These are phyloP conservation scores for Phylloporus sp. DNA, from an alignment of 768 basidiomycete genomes.

Conservation along the genomic window DNA sequence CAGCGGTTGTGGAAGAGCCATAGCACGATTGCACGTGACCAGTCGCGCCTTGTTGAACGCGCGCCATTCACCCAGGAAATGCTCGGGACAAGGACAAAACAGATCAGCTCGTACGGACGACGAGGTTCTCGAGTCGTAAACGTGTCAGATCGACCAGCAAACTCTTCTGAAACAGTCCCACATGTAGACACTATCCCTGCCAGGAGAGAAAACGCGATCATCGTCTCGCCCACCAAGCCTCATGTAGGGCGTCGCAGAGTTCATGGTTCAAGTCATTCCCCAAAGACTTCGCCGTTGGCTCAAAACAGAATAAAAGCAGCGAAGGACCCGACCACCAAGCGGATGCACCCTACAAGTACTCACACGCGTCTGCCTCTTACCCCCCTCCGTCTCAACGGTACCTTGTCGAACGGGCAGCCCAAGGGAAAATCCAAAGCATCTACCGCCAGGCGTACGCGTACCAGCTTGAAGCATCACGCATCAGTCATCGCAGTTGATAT, in stretches of 20 bases:
- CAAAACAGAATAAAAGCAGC: slow-evolving; percentile 22
- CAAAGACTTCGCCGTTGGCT: slow-evolving; percentile 18
- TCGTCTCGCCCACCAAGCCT: slow-evolving; percentile 21
- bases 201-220: slow-evolving; percentile 22
- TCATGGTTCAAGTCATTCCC: slow-evolving; percentile 14
- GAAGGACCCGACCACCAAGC: slow-evolving; percentile 12
- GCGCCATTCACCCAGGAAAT: slow-evolving; percentile 29
- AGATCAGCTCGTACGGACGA: slow-evolving; percentile 61
- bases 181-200: slow-evolving; percentile 31
- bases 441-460: slow-evolving; percentile 11
- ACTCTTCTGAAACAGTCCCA: slow-evolving; percentile 33
- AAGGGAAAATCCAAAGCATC: slow-evolving; percentile 22
- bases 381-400: slow-evolving; percentile 34
- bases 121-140: slow-evolving; percentile 58
- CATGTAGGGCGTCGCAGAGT: slow-evolving; percentile 9
- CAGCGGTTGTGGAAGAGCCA: slow-evolving; percentile 76
- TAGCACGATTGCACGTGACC: slow-evolving; percentile 24
- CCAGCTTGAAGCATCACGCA: slow-evolving; percentile 37
- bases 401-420: slow-evolving; percentile 34
- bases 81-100: slow-evolving; percentile 60
- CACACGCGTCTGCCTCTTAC: slow-evolving; percentile 38
- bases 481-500: slow-evolving; percentile 64
- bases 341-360: slow-evolving; percentile 11
- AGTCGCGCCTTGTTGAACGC: slow-evolving; percentile 9
- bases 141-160: slow-evolving; percentile 31